Conservation (phyloP, 2,329 filamentous ascomycete species). For the Fusarium sp. region DNA sequence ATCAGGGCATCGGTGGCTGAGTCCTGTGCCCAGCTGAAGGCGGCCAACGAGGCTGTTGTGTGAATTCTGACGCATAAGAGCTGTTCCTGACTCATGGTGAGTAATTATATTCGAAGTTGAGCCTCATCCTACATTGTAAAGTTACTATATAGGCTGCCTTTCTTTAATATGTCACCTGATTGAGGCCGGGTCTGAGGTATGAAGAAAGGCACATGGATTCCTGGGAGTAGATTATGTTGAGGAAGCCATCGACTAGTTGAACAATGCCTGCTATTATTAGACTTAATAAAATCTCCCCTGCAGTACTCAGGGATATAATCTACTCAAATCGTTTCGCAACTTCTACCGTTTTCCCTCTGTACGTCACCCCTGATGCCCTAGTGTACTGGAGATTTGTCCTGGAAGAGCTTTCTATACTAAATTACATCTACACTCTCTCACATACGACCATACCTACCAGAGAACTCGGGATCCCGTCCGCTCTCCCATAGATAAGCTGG, state of each 20-base stretch:
- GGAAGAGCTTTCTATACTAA: not conserved
- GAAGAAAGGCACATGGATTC: not conserved
- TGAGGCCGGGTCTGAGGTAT: no score
- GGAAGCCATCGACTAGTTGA: not conserved
- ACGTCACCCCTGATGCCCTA: not conserved
- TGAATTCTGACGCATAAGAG: not conserved
- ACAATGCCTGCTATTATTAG: not conserved
- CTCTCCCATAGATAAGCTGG: constrained; percentile 4
- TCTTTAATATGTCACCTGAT: no score
- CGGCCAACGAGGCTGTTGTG: not conserved
- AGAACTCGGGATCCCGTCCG: constrained; percentile 3
- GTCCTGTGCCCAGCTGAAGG: constrained; percentile 30
- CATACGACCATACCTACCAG: constrained; percentile 6
- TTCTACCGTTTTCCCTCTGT: not conserved
- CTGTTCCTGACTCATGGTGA: not conserved
- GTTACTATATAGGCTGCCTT: no score
- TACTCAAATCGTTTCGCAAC: not conserved
- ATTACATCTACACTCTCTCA: not conserved
- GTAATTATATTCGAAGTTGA: not conserved
- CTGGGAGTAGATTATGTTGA: not conserved
- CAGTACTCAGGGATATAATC: not conserved
- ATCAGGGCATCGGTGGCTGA: constrained; percentile 30
- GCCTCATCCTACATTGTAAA: not conserved
- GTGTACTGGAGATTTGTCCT: not conserved
- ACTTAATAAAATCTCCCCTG: not conserved